Conservation (phyloP, 257 asterid genomes). For the Eustoma russellianum region DNA sequence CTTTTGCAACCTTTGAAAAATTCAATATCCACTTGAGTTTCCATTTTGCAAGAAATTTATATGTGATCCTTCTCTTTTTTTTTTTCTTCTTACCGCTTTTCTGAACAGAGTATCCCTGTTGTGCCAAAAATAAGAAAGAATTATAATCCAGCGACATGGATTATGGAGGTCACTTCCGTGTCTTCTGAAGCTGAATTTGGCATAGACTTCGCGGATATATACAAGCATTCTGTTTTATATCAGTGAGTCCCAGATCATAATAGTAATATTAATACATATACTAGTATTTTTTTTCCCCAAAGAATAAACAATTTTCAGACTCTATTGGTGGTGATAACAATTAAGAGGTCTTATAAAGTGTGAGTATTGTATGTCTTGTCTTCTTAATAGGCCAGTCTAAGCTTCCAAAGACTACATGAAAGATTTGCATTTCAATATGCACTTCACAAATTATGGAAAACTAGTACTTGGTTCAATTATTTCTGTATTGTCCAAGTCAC, state of each 20-base stretch:
- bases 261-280: no score
- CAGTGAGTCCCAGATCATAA: conserved; percentile 21
- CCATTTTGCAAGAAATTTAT: background rate
- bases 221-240: conserved; percentile 32
- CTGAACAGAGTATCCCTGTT: conserved; percentile 28
- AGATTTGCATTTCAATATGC: no score
- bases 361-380: background rate
- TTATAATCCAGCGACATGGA: conserved; percentile 62
- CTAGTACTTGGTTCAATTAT: no score
- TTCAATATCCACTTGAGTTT: background rate
- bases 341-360: conserved; percentile 1
- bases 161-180: conserved; percentile 46
- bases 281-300: no score
- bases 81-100: background rate
- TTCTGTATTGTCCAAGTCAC: no score
- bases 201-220: conserved; percentile 47
- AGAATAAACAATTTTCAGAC: background rate
- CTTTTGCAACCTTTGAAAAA: background rate
- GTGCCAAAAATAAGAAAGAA: conserved; percentile 38
- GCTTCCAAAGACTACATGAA: no score
- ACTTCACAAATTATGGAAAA: no score
- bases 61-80: no score
- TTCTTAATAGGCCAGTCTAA: no score
- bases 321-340: conserved; percentile 7
- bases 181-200: conserved; percentile 56